Evolutionary conservation across 164 flowering plant genomes (phyloP).

Genomic region (Aristolochia californica): DNA sequence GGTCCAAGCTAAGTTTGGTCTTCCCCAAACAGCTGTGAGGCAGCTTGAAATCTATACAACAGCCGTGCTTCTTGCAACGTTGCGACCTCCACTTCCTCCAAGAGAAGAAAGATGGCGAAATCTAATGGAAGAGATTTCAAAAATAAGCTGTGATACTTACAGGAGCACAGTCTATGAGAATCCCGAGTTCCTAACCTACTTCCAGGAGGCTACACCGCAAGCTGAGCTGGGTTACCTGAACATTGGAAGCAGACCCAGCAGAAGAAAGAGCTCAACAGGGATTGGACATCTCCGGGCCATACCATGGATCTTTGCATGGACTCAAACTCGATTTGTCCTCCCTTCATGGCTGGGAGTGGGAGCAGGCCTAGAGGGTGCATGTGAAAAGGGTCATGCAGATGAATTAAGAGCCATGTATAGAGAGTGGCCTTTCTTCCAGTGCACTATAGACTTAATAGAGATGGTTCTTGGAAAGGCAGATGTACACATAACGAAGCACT

Average conservation of each 20-base stretch:
- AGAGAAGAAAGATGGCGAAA: constrained; percentile 88
- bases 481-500: constrained; percentile 64
- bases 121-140: constrained; percentile 84
- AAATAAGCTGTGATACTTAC: constrained; percentile 64
- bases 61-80: constrained; percentile 84
- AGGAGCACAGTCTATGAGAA: constrained; percentile 79
- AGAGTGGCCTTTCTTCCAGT: constrained; percentile 96
- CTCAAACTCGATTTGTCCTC: constrained; percentile 85
- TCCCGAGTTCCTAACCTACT: constrained; percentile 77
- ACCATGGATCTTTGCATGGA: constrained; percentile 97
- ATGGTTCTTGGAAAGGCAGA: constrained; percentile 94
- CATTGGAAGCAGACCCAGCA: constrained; percentile 90
- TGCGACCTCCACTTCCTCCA: constrained; percentile 78
- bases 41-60: constrained; percentile 93
- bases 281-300: constrained; percentile 89
- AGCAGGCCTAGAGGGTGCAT: constrained; percentile 67
- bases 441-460: constrained; percentile 83
- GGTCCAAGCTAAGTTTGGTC: constrained; percentile 95
- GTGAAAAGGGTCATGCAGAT: constrained; percentile 64
- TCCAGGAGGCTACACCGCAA: constrained; percentile 93
- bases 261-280: constrained; percentile 67
- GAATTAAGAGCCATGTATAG: constrained; percentile 74
- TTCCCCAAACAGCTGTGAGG: constrained; percentile 77
- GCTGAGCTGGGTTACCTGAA: constrained; percentile 91
- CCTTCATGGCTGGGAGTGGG: constrained; percentile 99